These are phyloP conservation scores for Hanseniaspora gamundiae DNA, from an alignment of 1,139 yeast species.

Conservation along the genomic window DNA sequence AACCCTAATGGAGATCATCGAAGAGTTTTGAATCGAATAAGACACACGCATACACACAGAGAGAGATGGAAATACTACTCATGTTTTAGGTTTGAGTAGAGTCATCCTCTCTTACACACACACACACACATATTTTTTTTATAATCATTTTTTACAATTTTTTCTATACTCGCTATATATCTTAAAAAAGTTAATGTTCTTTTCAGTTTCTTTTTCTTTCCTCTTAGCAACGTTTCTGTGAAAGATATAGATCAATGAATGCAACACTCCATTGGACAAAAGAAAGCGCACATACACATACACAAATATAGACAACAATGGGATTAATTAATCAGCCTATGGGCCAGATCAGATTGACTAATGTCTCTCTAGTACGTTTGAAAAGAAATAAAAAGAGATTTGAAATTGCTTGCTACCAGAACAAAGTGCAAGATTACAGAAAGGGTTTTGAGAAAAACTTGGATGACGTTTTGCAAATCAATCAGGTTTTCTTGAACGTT, in stretches of 20 bases:
- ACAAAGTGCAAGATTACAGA: constrained; percentile 93
- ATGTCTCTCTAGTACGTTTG: constrained; percentile 85
- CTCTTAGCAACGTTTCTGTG: no score
- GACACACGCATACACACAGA: no score
- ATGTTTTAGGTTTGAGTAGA: background rate
- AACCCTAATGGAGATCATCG: constrained; percentile 62
- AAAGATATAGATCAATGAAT: background rate
- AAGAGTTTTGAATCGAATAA: constrained; percentile 15
- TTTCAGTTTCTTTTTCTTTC: background rate
- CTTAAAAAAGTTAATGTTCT: no score
- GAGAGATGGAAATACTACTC: no score
- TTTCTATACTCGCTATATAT: no score
- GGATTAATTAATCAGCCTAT: constrained; percentile 65
- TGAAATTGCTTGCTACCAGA: constrained; percentile 93
- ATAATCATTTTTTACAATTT: no score
- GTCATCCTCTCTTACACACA: no score
- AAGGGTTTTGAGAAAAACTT: constrained; percentile 78
- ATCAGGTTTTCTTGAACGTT: constrained; percentile 86
- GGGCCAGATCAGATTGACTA: constrained; percentile 79
- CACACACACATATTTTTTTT: no score
- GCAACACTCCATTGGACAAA: background rate
- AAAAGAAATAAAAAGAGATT: constrained; percentile 83
- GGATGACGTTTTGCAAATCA: constrained; percentile 91
- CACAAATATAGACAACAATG: background rate
- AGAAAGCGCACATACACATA: background rate